These are phyloP conservation scores for Coniosporium apollinis DNA, from an alignment of 495 filamentous ascomycete genomes.

Conservation along the genomic window DNA sequence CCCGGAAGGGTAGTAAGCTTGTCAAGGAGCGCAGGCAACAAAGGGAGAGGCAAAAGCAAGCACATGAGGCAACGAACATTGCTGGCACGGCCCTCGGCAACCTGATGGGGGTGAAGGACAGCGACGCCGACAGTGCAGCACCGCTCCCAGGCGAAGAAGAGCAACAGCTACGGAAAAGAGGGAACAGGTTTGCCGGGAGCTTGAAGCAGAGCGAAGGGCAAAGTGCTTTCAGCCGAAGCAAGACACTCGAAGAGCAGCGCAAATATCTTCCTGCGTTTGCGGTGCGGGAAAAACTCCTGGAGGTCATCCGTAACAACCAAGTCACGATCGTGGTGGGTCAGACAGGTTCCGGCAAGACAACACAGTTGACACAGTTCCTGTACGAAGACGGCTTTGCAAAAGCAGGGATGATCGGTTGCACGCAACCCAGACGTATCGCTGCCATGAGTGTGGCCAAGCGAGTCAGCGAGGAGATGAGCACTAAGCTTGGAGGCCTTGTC, in stretches of 20 bases:
- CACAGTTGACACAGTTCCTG: constrained; percentile 88
- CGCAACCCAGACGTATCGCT: constrained; percentile 85
- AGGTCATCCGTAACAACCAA: constrained; percentile 92
- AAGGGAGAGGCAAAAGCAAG: constrained; percentile 85
- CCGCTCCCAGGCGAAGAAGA: constrained; percentile 60
- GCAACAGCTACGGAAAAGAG: constrained; percentile 33
- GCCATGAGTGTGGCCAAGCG: constrained; percentile 99
- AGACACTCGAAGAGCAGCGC: constrained; percentile 77
- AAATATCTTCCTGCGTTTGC: constrained; percentile 94
- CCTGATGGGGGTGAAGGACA: constrained; percentile 85
- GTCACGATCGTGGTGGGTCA: constrained; percentile 94
- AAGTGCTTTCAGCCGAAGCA: constrained; percentile 84
- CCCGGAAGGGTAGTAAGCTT: constrained; percentile 84
- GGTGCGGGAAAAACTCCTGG: constrained; percentile 84
- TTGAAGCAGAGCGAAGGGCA: constrained; percentile 80
- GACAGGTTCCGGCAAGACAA: constrained; percentile 93
- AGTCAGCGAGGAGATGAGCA: constrained; percentile 98
- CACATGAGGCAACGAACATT: constrained; percentile 86
- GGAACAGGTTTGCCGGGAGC: constrained; percentile 79
- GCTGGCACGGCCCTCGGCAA: constrained; percentile 87
- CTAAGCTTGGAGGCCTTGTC: constrained; percentile 73
- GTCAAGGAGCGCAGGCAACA: constrained; percentile 84
- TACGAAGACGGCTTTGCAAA: constrained; percentile 87
- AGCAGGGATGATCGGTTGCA: constrained; percentile 81
- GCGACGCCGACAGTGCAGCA: constrained; percentile 78